These are phyloP conservation scores for Paraphoma sp. DNA, from an alignment of 2,329 filamentous ascomycete species.

Conservation along the genomic window DNA sequence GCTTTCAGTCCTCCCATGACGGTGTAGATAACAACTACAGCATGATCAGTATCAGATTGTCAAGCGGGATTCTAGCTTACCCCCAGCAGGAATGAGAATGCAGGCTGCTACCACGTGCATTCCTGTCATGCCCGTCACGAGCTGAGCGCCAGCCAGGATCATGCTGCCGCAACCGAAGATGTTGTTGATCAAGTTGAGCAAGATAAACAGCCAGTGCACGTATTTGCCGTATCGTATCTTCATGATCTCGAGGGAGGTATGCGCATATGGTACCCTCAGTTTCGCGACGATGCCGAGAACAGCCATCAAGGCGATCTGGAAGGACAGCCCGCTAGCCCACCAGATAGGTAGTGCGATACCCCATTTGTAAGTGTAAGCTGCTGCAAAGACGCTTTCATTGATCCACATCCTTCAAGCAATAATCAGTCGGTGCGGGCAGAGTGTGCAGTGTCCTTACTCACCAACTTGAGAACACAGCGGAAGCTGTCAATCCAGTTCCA, in stretches of 20 bases:
- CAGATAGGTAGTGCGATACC: constrained; percentile 33
- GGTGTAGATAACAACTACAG: constrained; percentile 84
- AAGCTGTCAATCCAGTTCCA: constrained; percentile 25
- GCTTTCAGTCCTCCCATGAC: constrained; percentile 74
- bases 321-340: constrained; percentile 29
- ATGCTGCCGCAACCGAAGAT: constrained; percentile 81
- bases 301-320: constrained; percentile 33
- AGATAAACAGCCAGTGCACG: constrained; percentile 78
- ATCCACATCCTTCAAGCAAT: constrained; percentile 17
- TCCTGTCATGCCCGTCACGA: constrained; percentile 62
- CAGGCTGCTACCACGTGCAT: constrained; percentile 18
- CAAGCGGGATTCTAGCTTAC: not conserved
- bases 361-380: constrained; percentile 33
- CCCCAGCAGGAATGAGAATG: constrained; percentile 12
- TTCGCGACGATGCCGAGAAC: constrained; percentile 29
- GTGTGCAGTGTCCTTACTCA: not conserved
- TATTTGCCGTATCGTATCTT: constrained; percentile 75
- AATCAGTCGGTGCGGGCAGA: not conserved
- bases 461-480: constrained; percentile 25
- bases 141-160: constrained; percentile 84
- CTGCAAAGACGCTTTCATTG: constrained; percentile 18
- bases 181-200: constrained; percentile 80
- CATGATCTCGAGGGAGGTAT: constrained; percentile 70
- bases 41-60: constrained; percentile 62
- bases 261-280: constrained; percentile 27